These are phyloP conservation scores for Sequoia sempervirens DNA, from an alignment of 75 land plant species.

Conservation along the genomic window DNA sequence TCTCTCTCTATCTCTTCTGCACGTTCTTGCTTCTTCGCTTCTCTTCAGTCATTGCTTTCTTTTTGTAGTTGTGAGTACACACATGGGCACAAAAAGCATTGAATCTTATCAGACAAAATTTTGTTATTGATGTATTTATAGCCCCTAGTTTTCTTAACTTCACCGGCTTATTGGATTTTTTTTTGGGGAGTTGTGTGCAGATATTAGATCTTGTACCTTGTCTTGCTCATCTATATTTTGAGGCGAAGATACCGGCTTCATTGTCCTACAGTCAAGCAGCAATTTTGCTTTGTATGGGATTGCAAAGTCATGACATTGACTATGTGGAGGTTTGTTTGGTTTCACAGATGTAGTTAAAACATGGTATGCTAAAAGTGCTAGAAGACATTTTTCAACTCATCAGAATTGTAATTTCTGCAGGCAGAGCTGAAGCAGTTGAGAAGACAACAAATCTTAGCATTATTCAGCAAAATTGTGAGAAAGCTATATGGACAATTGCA, in stretches of 20 bases:
- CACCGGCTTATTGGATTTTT: not conserved
- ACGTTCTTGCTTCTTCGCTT: not conserved
- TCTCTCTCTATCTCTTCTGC: not conserved
- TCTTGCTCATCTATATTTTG: constrained; percentile 67
- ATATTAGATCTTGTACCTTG: constrained; percentile 64
- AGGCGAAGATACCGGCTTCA: constrained; percentile 66
- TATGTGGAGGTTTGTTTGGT: constrained; percentile 58
- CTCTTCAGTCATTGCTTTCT: not conserved
- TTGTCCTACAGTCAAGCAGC: constrained; percentile 74
- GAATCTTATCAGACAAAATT: not conserved
- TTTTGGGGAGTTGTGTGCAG: constrained; percentile 23
- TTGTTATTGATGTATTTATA: not conserved
- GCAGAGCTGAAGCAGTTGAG: constrained; percentile 54
- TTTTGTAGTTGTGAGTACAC: not conserved
- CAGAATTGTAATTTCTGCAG: constrained; percentile 25
- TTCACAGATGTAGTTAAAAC: not conserved
- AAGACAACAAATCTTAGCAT: constrained; percentile 65
- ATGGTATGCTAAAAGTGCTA: not conserved
- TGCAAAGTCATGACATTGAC: constrained; percentile 64
- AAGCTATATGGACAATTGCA: constrained; percentile 69
- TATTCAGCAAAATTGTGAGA: constrained; percentile 65
- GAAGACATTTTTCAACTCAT: not conserved
- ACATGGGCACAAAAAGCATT: not conserved
- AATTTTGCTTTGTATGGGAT: constrained; percentile 74
- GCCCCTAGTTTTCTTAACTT: not conserved